These are phyloP conservation scores for Hygrophoropsis aurantiaca DNA, from an alignment of 768 basidiomycete genomes.

Conservation along the genomic window DNA sequence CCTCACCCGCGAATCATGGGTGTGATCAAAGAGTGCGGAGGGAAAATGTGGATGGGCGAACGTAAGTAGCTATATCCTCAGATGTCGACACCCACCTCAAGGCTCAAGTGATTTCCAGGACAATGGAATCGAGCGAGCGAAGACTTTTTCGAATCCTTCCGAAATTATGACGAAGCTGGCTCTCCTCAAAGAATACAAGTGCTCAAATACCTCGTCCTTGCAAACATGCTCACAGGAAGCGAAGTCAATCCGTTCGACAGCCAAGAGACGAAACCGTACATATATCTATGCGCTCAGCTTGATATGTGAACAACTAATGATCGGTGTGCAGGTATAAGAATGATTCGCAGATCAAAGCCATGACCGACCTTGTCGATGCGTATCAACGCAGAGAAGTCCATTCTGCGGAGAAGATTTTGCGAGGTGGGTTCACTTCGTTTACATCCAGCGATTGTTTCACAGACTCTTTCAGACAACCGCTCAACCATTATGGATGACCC, in stretches of 20 bases:
- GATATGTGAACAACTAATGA: background rate
- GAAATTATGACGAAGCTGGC: conserved; percentile 97
- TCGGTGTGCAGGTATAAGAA: conserved; percentile 78
- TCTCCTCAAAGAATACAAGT: conserved; percentile 97
- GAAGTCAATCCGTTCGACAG: conserved; percentile 99
- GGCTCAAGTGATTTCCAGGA: conserved; percentile 44
- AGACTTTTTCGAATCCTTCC: conserved; percentile 99
- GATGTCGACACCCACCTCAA: conserved; percentile 1
- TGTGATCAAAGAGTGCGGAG: conserved; percentile 98
- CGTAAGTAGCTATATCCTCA: conserved; percentile 46
- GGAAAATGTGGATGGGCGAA: conserved; percentile 99
- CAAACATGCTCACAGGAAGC: conserved; percentile 97
- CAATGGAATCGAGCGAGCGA: conserved; percentile 97
- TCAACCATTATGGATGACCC: conserved; percentile 94
- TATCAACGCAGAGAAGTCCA: conserved; percentile 97
- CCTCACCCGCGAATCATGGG: conserved; percentile 99
- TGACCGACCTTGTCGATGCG: conserved; percentile 96
- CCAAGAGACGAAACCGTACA: conserved; percentile 97
- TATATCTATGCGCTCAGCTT: conserved; percentile 4
- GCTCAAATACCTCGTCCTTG: conserved; percentile 94
- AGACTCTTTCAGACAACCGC: conserved; percentile 73
- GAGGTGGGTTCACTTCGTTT: conserved; percentile 48
- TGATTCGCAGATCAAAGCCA: conserved; percentile 94
- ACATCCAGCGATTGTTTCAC: background rate
- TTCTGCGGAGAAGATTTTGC: conserved; percentile 93